Base-by-base conservation (phyloP, 2,329 filamentous ascomycete species). In the Talaromyces sp. region DNA sequence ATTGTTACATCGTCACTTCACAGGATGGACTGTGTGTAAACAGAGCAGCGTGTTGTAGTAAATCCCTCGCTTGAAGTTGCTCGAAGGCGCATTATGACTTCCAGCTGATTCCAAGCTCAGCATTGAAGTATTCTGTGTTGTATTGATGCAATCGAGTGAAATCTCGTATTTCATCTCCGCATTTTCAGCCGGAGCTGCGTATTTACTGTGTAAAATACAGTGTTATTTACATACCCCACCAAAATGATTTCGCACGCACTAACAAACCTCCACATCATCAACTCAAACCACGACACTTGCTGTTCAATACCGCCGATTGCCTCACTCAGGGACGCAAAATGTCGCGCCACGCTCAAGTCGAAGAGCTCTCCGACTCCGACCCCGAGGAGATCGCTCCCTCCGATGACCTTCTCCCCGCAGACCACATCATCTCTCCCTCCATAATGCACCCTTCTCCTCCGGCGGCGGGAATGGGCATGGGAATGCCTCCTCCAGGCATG, bases 301-400 rank as follows among this genome's bases (percentile, higher is more conserved):
- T 11, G 11, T 37, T 31, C 31, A 21, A 14, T 31, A 33, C 21
- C 31, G 1, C 5, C 54, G 12, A 40, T 21, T 52, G 7, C 37
- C 18, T 18, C 6, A 54, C n/a, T 21, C 2, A 25, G 6, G 16
- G 2, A 14, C 6, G 25, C 60, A 56, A 21, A 35, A 95, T 96
- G 92, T 90, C 91, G 50, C 88, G 75, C 66, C 77, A 95, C 81
- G 87, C 93, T 64, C 88, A 89, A 65, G 88, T 98, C 76, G 95
- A 99, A 84, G 95, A 98, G 78, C 88, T 97, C 66, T 91, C 88
- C 64, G 92, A 96, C 81, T 91, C 90, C 14, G 93, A 98, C 79
- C 92, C 93, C 60, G 90, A 92, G 67, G 92, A 96, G 78, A 89
- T 88, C 76, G 90, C 95, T 78, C 90, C 93, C 71, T 80, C 81